These are phyloP conservation scores for Rhizoctonia solani DNA, from an alignment of 1,284 basidiomycete species.

Conservation along the genomic window DNA sequence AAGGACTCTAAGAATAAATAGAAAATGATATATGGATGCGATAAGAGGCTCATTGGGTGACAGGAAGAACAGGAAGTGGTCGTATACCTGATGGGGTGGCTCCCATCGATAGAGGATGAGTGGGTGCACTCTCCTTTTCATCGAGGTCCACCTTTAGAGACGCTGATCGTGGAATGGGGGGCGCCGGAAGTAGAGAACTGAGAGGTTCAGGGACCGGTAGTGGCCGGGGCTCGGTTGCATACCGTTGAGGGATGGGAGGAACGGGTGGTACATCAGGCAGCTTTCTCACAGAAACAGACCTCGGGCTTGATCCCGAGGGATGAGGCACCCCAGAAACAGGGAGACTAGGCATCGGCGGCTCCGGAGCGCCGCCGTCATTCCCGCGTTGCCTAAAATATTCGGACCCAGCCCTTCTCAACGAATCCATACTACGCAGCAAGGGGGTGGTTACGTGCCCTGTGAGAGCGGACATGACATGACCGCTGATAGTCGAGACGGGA, in stretches of 20 bases:
- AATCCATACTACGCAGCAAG: conserved; percentile 8
- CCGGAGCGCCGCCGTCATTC: background rate
- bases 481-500: background rate
- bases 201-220: background rate
- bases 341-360: no score
- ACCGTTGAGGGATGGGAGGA: background rate
- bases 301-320: no score
- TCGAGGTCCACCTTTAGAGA: background rate
- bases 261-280: background rate
- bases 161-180: background rate
- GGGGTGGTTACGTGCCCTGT: background rate
- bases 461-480: conserved; percentile 5
- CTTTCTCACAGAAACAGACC: no score
- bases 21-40: background rate
- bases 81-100: background rate
- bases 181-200: background rate
- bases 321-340: no score
- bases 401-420: background rate
- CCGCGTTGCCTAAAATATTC: background rate
- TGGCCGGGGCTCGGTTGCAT: background rate
- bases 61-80: conserved; percentile 3
- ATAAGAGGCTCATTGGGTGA: no score
- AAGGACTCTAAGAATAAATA: background rate
- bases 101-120: background rate
- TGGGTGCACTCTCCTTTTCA: background rate